Percentiles rank a stretch among this genome's conserved stretches.
Conservation (phyloP, 257 asterid species). For the Gardenia jasminoides region DNA sequence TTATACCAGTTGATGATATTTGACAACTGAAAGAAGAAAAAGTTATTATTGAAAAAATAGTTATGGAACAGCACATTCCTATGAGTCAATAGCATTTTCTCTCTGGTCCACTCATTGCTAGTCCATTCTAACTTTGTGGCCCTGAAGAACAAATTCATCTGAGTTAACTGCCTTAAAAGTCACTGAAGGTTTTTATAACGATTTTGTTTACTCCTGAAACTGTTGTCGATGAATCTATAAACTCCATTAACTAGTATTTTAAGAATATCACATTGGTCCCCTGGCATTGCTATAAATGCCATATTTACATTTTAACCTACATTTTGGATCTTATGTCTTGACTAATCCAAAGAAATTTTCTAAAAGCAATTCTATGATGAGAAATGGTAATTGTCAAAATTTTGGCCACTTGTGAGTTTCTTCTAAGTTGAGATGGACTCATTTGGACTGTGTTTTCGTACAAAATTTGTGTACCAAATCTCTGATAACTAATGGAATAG, state of each 20-base stretch:
- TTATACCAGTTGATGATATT: neutral
- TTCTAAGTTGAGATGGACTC: neutral
- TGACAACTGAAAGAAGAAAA: neutral
- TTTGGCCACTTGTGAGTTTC: neutral
- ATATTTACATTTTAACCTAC: neutral
- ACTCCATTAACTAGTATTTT: neutral
- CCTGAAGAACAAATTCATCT: neutral
- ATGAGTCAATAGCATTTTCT: conserved; percentile 1
- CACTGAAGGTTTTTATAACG: neutral
- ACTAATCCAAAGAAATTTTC: no score
- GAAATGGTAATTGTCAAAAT: no score
- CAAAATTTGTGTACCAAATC: no score
- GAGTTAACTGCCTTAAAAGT: neutral
- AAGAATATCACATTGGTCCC: neutral
- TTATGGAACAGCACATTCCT: neutral
- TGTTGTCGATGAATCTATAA: neutral
- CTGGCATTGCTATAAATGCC: neutral
- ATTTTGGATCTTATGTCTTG: no score
- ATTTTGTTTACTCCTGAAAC: neutral
- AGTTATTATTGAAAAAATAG: neutral
- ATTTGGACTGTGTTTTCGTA: neutral
- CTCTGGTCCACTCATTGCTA: neutral
- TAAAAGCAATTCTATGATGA: neutral
- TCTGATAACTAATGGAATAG: no score
- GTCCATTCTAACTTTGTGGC: neutral